phyloP scores from a whole-genome alignment of 495 filamentous ascomycete species.

The Cryomyces antarcticus region DNA sequence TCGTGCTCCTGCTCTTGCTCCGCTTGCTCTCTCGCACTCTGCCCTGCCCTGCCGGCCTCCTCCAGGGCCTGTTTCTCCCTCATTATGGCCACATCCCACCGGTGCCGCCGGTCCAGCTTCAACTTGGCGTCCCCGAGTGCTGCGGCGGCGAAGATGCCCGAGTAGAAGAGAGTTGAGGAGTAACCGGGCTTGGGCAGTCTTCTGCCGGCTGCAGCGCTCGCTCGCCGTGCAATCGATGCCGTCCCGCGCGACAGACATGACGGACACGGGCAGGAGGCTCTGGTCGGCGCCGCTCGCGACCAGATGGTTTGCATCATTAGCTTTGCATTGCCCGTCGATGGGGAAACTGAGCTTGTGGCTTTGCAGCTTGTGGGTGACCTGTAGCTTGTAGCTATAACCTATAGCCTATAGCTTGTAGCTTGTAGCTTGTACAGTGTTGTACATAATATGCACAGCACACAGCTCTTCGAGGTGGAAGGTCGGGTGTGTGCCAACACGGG shows the following conservation, averaged over 20 bases:
- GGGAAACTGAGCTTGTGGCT: too few relatives aligned
- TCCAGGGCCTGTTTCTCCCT: slow-evolving; percentile 19
- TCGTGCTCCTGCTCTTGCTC: neutral
- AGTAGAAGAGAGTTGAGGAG: slow-evolving; percentile 49
- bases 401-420: too few relatives aligned
- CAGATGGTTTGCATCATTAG: slow-evolving; percentile 45
- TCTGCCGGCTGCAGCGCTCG: slow-evolving; percentile 30
- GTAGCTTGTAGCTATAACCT: too few relatives aligned
- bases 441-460: too few relatives aligned
- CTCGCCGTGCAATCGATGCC: slow-evolving; percentile 26
- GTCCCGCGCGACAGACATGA: slow-evolving; percentile 36
- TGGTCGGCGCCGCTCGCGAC: slow-evolving; percentile 43
- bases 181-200: slow-evolving; percentile 34
- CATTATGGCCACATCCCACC: slow-evolving; percentile 39
- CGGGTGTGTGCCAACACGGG: too few relatives aligned
- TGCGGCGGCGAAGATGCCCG: slow-evolving; percentile 52
- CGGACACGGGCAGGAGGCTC: slow-evolving; percentile 43
- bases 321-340: slow-evolving; percentile 3
- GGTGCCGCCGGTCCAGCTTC: slow-evolving; percentile 37
- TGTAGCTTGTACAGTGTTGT: too few relatives aligned
- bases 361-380: too few relatives aligned
- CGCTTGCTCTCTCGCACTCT: neutral
- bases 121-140: slow-evolving; percentile 40
- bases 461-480: too few relatives aligned
- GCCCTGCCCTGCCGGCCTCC: slow-evolving; percentile 9